Conservation (phyloP, 495 filamentous ascomycete genomes). For the Parathielavia hyrcaniae region DNA sequence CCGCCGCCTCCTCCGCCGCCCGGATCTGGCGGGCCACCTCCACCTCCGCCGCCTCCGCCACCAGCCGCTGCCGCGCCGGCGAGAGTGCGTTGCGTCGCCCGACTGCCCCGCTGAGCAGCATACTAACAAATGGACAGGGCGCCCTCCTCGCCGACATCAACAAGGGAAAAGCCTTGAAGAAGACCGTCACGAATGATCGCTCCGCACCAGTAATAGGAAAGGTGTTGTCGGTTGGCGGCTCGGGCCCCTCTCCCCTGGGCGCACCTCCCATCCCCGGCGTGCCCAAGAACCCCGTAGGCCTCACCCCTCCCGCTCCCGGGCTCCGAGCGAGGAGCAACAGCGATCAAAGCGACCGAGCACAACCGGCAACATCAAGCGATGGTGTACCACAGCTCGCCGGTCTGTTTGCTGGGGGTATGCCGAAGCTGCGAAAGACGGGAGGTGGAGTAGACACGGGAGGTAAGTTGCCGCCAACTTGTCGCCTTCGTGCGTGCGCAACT, state of each 20-base stretch:
- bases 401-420: conserved; percentile 90
- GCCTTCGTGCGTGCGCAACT: conserved; percentile 17
- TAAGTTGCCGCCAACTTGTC: conserved; percentile 20
- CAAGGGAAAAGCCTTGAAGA: conserved; percentile 76
- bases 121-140: conserved; percentile 53
- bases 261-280: conserved; percentile 77
- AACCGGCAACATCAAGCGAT: conserved; percentile 35
- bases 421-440: conserved; percentile 79
- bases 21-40: conserved; percentile 30
- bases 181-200: conserved; percentile 89
- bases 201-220: conserved; percentile 69
- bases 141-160: conserved; percentile 84
- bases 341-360: conserved; percentile 52
- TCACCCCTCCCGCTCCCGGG: conserved; percentile 69
- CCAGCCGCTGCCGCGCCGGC: conserved; percentile 20
- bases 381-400: conserved; percentile 78
- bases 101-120: too few relatives aligned
- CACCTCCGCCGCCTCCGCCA: conserved; percentile 30
- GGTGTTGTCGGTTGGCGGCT: conserved; percentile 42
- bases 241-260: conserved; percentile 49
- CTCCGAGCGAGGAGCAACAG: conserved; percentile 77
- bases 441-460: conserved; percentile 85
- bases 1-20: conserved; percentile 30
- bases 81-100: conserved; percentile 12
- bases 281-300: conserved; percentile 52